Percentiles rank a stretch among this genome's conserved stretches.
Conservation (phyloP, 345 rosid genomes). For the Hibiscus tridactylites region DNA sequence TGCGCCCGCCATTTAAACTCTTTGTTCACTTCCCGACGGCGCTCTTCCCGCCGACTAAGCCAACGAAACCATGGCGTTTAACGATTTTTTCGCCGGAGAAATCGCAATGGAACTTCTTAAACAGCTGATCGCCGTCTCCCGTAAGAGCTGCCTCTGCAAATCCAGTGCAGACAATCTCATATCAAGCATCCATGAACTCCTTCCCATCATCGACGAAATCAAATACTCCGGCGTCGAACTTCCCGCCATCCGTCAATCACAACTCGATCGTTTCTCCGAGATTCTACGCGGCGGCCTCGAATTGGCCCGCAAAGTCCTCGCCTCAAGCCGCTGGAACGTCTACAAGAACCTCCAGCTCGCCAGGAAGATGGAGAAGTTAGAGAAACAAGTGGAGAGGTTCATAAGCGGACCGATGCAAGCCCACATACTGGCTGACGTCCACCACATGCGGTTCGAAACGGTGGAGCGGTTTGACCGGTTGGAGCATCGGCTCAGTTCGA, state of each 20-base stretch:
- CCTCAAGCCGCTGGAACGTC: constrained; percentile 58
- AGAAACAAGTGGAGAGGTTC: constrained; percentile 39
- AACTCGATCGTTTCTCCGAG: constrained; percentile 43
- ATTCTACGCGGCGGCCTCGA: constrained; percentile 39
- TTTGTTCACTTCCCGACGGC: neutral
- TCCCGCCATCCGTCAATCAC: constrained; percentile 48
- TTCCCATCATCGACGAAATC: constrained; percentile 54
- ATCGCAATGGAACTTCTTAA: constrained; percentile 57
- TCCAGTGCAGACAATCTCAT: constrained; percentile 34
- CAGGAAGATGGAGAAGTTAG: constrained; percentile 58
- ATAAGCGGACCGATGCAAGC: constrained; percentile 33
- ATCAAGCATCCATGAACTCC: constrained; percentile 19
- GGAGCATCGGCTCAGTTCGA: constrained; percentile 41
- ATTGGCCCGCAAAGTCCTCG: constrained; percentile 35
- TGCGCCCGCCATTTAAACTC: constrained; percentile 5
- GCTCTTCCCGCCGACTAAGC: neutral
- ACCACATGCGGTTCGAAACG: constrained; percentile 31
- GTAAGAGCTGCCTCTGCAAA: constrained; percentile 37
- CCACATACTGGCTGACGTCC: constrained; percentile 58
- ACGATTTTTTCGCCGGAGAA: constrained; percentile 65
- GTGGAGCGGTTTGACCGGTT: constrained; percentile 47
- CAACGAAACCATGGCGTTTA: constrained; percentile 32
- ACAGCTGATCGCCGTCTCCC: constrained; percentile 23
- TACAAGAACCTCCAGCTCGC: constrained; percentile 37
- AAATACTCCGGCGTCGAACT: constrained; percentile 75